Evolutionary conservation across 78 protist genomes (phyloP), one percentile per base, ranked within the genome.

Genomic region (Neovahlkampfia damariscottae): DNA sequence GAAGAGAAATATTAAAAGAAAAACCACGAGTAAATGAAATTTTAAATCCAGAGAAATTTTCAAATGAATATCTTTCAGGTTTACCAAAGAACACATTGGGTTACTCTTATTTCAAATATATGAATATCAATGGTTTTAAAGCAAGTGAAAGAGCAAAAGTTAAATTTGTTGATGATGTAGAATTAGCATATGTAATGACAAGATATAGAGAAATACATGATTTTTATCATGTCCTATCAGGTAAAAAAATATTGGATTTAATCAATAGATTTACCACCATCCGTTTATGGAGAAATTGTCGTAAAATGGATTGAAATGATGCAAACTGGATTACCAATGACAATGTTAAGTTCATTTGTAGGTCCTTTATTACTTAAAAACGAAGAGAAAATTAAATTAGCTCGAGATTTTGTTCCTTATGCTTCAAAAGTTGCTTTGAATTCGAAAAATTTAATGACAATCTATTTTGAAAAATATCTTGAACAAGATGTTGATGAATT

Each of bases 121-220:
- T 88, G 75, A 67, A 30, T 1, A 32, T 4, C 3, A 79, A 84
- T 34, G 83, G 70, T 6, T 88, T 71, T 7, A 9, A 37, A 3
- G 76, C 90, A 0, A 78, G 81, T 50, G 91, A 88, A 28, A 38
- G 91, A 19, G 29, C 90, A 27, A 40, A 66, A 0, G 91, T 88
- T 9, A 32, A 72, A 6, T 84, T 88, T 59, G 74, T 88, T 27
- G 91, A 88, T 36, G 87, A 87, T 27, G 86, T 50, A 1, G 91
- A 88, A 39, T 85, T 85, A 5, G 90, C 91, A 0, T 88, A 88
- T 67, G 88, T 88, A 3, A 89, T 88, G 91, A 74, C 36, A 40
- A 40, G 91, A 2, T 88, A 88, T 50, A 34, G 91, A 3, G 88
- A 88, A 8, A 79, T 72, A 9, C 91, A 88, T 41, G 91, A 88